Conservation (phyloP, 768 basidiomycete genomes). For the Amanita rimosa region DNA sequence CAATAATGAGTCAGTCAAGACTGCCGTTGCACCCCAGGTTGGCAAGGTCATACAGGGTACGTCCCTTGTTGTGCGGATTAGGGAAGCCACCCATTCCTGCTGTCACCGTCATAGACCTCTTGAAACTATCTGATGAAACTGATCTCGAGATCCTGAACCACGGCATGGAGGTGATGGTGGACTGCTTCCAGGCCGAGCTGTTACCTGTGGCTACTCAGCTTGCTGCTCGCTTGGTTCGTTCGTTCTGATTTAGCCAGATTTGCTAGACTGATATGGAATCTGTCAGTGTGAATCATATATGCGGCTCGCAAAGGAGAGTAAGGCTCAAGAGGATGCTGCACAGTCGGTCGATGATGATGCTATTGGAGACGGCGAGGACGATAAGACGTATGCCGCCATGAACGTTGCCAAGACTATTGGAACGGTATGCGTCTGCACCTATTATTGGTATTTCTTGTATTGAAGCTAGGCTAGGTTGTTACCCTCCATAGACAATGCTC, state of each 20-base stretch:
- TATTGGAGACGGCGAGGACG: slow-evolving; percentile 53
- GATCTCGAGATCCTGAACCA: slow-evolving; percentile 77
- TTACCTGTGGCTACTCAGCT: slow-evolving; percentile 79
- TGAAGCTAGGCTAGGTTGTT: slow-evolving; percentile 40
- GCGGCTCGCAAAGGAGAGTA: slow-evolving; percentile 63
- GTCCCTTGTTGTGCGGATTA: slow-evolving; percentile 5
- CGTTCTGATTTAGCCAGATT: background rate
- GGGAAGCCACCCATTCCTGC: background rate
- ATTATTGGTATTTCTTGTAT: background rate
- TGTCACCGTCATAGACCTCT: slow-evolving; percentile 40
- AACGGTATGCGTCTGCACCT: slow-evolving; percentile 37
- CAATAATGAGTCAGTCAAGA: slow-evolving; percentile 57
- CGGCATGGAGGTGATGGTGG: slow-evolving; percentile 81
- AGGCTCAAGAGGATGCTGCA: slow-evolving; percentile 41
- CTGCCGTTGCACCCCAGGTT: slow-evolving; percentile 61
- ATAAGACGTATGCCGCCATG: slow-evolving; percentile 84
- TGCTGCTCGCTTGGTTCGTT: slow-evolving; percentile 60
- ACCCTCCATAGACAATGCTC: slow-evolving; percentile 60
- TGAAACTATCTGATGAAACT: slow-evolving; percentile 85
- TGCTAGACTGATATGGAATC: slow-evolving; percentile 1
- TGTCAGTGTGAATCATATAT: slow-evolving; percentile 71
- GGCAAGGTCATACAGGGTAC: slow-evolving; percentile 81
- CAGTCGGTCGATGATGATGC: slow-evolving; percentile 46
- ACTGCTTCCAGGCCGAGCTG: slow-evolving; percentile 75
- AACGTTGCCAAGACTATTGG: slow-evolving; percentile 78